phyloP scores from a whole-genome alignment of 148 eudicot species.

The Rhododendron henanense region DNA sequence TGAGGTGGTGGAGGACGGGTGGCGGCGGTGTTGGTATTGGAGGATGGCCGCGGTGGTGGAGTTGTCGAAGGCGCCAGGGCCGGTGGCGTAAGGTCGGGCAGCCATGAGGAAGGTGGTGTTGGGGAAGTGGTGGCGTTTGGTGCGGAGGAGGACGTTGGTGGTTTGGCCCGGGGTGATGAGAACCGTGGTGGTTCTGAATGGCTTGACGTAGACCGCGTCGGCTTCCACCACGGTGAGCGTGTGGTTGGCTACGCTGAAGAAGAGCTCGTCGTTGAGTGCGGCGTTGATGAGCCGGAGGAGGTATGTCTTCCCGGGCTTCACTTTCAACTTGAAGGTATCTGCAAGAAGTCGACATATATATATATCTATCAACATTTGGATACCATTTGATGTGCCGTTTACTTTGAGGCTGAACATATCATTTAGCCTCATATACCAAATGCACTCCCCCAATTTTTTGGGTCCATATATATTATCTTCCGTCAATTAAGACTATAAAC shows the following conservation, averaged over 20 bases:
- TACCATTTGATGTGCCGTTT: no score
- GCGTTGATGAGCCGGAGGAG: constrained; percentile 58
- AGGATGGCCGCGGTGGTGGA: constrained; percentile 27
- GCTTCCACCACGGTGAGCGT: constrained; percentile 44
- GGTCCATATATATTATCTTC: background rate
- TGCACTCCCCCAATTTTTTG: background rate
- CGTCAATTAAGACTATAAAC: no score
- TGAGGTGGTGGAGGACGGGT: background rate
- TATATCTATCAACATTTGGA: no score
- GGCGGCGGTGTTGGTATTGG: constrained; percentile 12
- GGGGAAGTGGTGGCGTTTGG: constrained; percentile 22
- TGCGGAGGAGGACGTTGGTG: constrained; percentile 39
- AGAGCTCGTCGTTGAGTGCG: constrained; percentile 61
- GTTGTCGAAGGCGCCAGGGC: constrained; percentile 30
- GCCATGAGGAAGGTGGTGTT: constrained; percentile 28
- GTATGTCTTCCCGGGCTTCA: constrained; percentile 49
- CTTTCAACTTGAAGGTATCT: constrained; percentile 55
- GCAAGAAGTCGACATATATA: background rate
- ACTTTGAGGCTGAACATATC: no score
- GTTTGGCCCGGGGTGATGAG: constrained; percentile 56
- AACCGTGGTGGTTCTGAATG: constrained; percentile 33
- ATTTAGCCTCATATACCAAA: no score
- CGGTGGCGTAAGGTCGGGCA: constrained; percentile 30
- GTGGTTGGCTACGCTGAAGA: constrained; percentile 59
- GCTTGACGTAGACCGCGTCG: constrained; percentile 48